phyloP scores from a whole-genome alignment of 1,284 basidiomycete genomes.

The Ceratobasidium sp. region DNA sequence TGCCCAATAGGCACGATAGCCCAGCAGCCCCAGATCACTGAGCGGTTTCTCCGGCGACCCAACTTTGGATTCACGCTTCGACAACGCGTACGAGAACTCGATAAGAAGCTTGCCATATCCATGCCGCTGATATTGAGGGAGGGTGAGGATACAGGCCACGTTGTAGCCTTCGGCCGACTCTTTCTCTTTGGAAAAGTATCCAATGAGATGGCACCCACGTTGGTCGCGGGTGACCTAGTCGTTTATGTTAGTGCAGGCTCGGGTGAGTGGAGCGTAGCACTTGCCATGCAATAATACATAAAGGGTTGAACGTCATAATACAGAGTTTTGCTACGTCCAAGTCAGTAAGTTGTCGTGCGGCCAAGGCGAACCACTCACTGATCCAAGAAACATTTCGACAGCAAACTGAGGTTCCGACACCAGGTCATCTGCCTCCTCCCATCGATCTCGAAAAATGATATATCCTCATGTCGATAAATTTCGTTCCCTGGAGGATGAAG shows the following conservation, averaged over 20 bases:
- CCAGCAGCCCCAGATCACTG: constrained; percentile 91
- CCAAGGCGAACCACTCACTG: constrained; percentile 71
- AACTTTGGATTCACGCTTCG: constrained; percentile 95
- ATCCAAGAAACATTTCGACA: constrained; percentile 98
- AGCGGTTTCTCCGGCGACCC: constrained; percentile 99
- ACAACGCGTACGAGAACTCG: constrained; percentile 98
- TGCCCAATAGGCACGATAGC: constrained; percentile 98
- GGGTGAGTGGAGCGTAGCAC: constrained; percentile 52
- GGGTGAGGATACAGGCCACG: constrained; percentile 97
- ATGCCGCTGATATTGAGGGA: constrained; percentile 97
- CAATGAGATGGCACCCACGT: constrained; percentile 92
- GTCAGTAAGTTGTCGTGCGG: constrained; percentile 52
- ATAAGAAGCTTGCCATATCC: constrained; percentile 97
- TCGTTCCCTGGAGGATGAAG: constrained; percentile 99
- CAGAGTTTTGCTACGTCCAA: constrained; percentile 84
- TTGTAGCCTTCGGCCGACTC: constrained; percentile 99
- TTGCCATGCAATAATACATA: constrained; percentile 98
- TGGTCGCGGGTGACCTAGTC: constrained; percentile 86
- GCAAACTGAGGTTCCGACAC: constrained; percentile 96
- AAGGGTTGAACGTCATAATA: constrained; percentile 99
- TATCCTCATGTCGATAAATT: constrained; percentile 96
- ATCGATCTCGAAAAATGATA: constrained; percentile 99
- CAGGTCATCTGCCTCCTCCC: constrained; percentile 95
- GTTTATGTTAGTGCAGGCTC: constrained; percentile 48
- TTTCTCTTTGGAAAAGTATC: constrained; percentile 99